Evolutionary conservation across 192 early-diverging fungal species (phyloP), one percentile per base, ranked within the genome.

Genomic region (Backusella tarrabulga): DNA sequence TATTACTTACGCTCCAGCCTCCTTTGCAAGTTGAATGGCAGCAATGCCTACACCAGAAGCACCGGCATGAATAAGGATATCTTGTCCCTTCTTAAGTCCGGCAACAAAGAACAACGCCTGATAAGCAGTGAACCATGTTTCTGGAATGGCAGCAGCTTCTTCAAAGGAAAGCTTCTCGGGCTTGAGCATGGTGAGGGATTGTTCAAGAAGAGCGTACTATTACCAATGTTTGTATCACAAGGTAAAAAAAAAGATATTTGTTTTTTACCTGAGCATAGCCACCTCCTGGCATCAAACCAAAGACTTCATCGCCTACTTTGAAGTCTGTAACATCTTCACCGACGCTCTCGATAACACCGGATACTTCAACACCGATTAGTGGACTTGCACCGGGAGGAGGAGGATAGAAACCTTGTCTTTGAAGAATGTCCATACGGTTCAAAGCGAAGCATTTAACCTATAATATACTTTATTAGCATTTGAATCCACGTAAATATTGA

Each of bases 121-220:
- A 73, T 87, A 93, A 0, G 94, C 94, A 6, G 94, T 95, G 81
- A 91, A 91, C 91, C 91, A 93, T 66, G 88, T 88, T 75, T 95
- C 94, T 21, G 93, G 94, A 50, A 95, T 85, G 8, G 92, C 89
- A 4, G 94, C 86, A 15, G 90, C 94, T 71, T 88, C 44, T 74
- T 89, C 85, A 80, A 87, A 90, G 4, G 87, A 78, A 34, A 93
- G 63, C 3, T 63, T 46, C 4, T 86, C 81, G 19, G 91, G 89
- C 34, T 91, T 89, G 26, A 76, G 81, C 67, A 91, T 90, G 0
- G 90, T 90, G 60, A 91, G 80, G 11, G 73, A 74, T 70, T 89
- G 80, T 70, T 94, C 83, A 34, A 95, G 86, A 9, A 86, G 80
- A n/a, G 87, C 87, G 76, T 92, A 94, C 83, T 89, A 75, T 44